Percentiles rank a stretch among this genome's conserved stretches.
Conservation (phyloP, 2,329 filamentous ascomycete genomes). For the Fusarium sp. region DNA sequence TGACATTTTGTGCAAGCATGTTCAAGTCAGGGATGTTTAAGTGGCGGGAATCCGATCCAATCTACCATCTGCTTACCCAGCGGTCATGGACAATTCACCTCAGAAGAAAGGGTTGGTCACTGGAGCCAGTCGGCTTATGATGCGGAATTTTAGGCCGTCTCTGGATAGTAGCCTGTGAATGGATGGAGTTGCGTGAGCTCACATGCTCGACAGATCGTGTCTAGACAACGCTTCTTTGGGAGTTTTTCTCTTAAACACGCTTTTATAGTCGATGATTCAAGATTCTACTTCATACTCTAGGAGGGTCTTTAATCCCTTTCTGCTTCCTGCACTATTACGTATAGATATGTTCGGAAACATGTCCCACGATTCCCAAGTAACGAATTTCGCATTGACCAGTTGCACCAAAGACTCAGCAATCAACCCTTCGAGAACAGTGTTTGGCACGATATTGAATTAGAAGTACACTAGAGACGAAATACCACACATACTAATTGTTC, state of each 20-base stretch:
- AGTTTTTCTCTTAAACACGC: accelerated
- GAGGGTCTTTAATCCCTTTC: neutral
- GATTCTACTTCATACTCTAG: neutral
- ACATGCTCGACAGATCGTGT: neutral
- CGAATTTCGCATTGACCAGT: neutral
- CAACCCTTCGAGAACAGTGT: neutral
- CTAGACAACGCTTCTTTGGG: neutral
- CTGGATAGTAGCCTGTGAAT: neutral
- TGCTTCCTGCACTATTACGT: neutral
- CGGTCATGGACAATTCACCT: neutral
- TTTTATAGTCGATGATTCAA: neutral
- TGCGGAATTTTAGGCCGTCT: too few species aligned
- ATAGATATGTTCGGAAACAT: neutral
- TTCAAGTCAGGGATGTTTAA: too few species aligned
- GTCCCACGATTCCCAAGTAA: neutral
- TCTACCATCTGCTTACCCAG: neutral
- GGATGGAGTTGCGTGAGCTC: neutral
- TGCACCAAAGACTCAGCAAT: too few species aligned
- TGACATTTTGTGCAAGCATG: neutral
- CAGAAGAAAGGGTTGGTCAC: neutral
- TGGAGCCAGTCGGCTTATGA: neutral
- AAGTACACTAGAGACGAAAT: neutral
- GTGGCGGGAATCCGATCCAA: neutral
- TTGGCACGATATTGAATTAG: neutral
- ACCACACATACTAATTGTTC: neutral